Percentiles rank a stretch among this genome's conserved stretches.
phyloP scores from a whole-genome alignment of 371 early-diverging fungal genomes.

The Mortierella polycephala region DNA sequence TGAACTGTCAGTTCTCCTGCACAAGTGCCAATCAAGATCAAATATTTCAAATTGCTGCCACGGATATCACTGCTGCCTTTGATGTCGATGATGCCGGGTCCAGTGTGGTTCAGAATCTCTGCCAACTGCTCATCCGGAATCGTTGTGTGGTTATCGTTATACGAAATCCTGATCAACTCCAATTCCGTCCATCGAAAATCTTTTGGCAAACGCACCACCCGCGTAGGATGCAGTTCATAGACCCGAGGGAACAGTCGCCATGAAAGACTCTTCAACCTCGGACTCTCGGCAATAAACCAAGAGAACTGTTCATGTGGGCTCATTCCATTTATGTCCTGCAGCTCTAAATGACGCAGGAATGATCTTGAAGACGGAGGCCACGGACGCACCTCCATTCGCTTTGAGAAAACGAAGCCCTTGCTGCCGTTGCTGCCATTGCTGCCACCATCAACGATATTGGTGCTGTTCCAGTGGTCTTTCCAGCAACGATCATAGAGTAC shows the following conservation, averaged over 20 bases:
- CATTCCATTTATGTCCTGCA: slow-evolving; percentile 3
- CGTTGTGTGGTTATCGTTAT: no score
- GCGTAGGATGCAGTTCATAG: neutral
- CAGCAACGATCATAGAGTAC: neutral
- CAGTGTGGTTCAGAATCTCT: no score
- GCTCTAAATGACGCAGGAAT: neutral
- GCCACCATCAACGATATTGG: no score
- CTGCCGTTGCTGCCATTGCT: no score
- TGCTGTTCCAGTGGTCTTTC: no score
- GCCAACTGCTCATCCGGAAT: no score
- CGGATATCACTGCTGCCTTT: neutral
- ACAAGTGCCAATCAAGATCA: neutral
- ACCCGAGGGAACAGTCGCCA: slow-evolving; percentile 5
- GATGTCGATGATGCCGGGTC: neutral
- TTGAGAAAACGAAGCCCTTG: no score
- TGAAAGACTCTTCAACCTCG: slow-evolving; percentile 8
- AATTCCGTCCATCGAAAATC: slow-evolving; percentile 9
- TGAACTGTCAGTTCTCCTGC: neutral
- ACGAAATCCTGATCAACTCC: neutral
- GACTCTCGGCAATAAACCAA: slow-evolving; percentile 3
- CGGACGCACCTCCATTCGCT: no score
- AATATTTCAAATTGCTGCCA: neutral
- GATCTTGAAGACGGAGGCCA: neutral
- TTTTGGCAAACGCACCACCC: neutral
- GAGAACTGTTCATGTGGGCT: neutral